Conservation (phyloP, 306 rosid genomes). For the Lotus japonicus region DNA sequence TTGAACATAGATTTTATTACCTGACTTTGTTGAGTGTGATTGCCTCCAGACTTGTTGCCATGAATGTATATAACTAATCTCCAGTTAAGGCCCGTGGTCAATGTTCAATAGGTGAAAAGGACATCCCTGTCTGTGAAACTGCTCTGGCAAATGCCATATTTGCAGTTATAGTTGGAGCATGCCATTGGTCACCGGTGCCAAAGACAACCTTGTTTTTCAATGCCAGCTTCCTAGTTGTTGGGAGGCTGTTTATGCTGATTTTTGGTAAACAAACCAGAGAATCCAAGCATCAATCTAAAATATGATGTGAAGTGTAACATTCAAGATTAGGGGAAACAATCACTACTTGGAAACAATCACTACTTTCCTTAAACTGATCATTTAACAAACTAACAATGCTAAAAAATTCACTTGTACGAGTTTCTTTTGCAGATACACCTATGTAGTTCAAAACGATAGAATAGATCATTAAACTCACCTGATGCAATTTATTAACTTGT, state of each 20-base stretch:
- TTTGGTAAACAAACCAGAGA: too few relatives aligned
- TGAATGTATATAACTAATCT: conserved; percentile 37
- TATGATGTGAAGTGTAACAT: not conserved
- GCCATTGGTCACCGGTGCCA: conserved; percentile 89
- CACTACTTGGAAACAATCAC: not conserved
- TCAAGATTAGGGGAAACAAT: not conserved
- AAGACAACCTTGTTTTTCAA: conserved; percentile 81
- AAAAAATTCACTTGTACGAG: not conserved
- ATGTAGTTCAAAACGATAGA: not conserved
- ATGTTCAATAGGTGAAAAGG: conserved; percentile 69
- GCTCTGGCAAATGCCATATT: conserved; percentile 94
- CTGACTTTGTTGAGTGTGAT: conserved; percentile 7
- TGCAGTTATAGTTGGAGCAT: conserved; percentile 81
- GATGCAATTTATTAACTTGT: conserved; percentile 51
- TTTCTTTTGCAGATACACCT: not conserved
- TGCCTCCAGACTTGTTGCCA: conserved; percentile 8
- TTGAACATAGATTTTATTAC: conserved; percentile 9
- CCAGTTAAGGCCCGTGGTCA: conserved; percentile 85
- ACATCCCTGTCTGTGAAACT: conserved; percentile 90
- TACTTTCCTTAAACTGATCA: conserved; percentile 6
- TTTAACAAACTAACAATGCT: not conserved
- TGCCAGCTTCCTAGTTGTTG: conserved; percentile 81
- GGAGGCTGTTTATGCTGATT: too few relatives aligned
- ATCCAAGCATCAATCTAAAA: too few relatives aligned
- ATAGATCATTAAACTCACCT: conserved; percentile 41